A percentile compares a stretch with the other conserved stretches of the same genome.
These are phyloP conservation scores for Chernovozyma aurita DNA, from an alignment of 1,139 yeast genomes.

Conservation along the genomic window DNA sequence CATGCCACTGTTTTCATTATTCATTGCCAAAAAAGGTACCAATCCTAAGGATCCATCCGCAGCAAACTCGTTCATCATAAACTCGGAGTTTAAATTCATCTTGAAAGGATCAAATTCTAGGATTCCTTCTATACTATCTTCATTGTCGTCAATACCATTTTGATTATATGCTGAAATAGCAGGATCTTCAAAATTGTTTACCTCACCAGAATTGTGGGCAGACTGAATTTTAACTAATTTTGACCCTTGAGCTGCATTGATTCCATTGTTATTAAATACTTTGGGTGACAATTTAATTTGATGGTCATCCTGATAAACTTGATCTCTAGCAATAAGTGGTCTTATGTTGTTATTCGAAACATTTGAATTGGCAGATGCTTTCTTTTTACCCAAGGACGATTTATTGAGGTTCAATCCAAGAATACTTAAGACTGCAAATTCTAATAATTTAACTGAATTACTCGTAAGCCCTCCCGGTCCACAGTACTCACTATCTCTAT, in stretches of 20 bases:
- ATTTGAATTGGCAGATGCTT: slow-evolving; percentile 16
- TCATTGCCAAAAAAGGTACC: slow-evolving; percentile 48
- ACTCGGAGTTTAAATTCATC: slow-evolving; percentile 30
- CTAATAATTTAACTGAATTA: slow-evolving; percentile 52
- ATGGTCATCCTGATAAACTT: slow-evolving; percentile 1
- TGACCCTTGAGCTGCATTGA: slow-evolving; percentile 2
- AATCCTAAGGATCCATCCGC: slow-evolving; percentile 68
- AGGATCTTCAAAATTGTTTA: background rate
- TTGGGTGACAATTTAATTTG: background rate
- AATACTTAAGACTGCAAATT: slow-evolving; percentile 52
- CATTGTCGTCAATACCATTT: background rate
- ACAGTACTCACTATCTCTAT: slow-evolving; percentile 45
- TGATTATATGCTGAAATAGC: background rate
- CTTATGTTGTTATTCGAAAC: slow-evolving; percentile 12
- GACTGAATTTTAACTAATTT: background rate
- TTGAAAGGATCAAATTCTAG: slow-evolving; percentile 42
- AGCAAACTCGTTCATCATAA: slow-evolving; percentile 50
- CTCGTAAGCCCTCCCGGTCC: slow-evolving; percentile 56
- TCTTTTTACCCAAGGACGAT: slow-evolving; percentile 14
- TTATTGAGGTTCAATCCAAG: slow-evolving; percentile 32
- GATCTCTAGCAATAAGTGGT: background rate
- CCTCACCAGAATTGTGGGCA: background rate
- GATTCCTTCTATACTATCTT: slow-evolving; percentile 9
- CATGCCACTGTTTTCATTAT: slow-evolving; percentile 4
- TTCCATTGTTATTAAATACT: background rate